These are phyloP conservation scores for Zygnema circumcarinatum DNA, from an alignment of 139 green algal species.

Conservation along the genomic window DNA sequence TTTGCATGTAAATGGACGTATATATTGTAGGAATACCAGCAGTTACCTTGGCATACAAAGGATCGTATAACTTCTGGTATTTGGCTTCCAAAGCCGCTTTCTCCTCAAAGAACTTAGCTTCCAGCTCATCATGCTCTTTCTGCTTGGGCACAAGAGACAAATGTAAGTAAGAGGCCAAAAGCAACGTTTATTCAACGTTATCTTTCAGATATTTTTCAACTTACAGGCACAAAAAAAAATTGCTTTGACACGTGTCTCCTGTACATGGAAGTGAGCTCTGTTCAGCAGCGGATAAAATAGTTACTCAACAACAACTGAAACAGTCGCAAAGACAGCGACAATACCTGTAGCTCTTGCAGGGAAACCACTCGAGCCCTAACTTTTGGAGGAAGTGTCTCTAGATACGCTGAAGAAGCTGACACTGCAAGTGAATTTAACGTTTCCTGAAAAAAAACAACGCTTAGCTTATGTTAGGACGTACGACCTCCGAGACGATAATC, in stretches of 20 bases:
- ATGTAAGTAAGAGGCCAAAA: too few species aligned
- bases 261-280: too few species aligned
- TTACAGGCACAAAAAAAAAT: neutral
- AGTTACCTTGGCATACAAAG: conserved; percentile 78
- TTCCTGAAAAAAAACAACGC: neutral
- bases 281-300: neutral
- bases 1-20: too few species aligned
- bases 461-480: too few species aligned
- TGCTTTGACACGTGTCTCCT: neutral
- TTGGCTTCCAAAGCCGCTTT: conserved; percentile 75
- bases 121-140: conserved; percentile 74
- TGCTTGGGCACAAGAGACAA: too few species aligned
- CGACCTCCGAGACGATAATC: too few species aligned
- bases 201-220: neutral
- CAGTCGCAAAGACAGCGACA: neutral
- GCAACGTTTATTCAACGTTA: neutral
- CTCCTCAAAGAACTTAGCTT: conserved; percentile 76
- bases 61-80: conserved; percentile 79
- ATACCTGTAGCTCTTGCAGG: conserved; percentile 69
- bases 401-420: conserved; percentile 35
- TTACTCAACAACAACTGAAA: neutral
- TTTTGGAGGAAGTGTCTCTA: conserved; percentile 33
- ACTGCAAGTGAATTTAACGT: neutral
- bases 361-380: conserved; percentile 41
- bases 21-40: too few species aligned